phyloP scores from a whole-genome alignment of 495 filamentous ascomycete genomes.

The Penicillium macrosclerotiorum region DNA sequence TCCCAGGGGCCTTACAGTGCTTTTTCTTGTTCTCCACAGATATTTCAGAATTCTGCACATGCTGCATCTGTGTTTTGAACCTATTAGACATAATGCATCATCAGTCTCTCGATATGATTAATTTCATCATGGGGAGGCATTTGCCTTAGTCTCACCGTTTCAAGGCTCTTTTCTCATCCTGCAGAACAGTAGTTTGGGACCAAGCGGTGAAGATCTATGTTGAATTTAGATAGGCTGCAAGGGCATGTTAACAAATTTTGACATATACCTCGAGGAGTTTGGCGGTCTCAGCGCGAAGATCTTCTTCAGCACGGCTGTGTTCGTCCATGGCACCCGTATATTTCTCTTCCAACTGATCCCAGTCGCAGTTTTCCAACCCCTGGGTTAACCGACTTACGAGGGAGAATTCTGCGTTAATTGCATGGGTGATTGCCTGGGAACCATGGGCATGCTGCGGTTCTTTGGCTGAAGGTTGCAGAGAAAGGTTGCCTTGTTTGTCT shows the following conservation, averaged over 20 bases:
- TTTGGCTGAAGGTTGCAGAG: not conserved
- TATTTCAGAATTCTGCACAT: slow-evolving; percentile 68
- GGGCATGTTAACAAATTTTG: not conserved
- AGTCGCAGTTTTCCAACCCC: slow-evolving; percentile 52
- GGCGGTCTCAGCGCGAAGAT: slow-evolving; percentile 62
- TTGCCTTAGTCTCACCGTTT: slow-evolving; percentile 56
- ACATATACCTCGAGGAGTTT: slow-evolving; percentile 54
- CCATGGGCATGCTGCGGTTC: too few species aligned
- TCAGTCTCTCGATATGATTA: too few species aligned
- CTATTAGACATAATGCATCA: slow-evolving; percentile 44
- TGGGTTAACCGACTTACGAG: slow-evolving; percentile 18
- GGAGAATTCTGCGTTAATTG: slow-evolving; percentile 8
- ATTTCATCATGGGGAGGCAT: too few species aligned
- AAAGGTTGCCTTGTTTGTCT: not conserved
- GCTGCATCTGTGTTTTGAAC: slow-evolving; percentile 71
- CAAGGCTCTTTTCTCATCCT: slow-evolving; percentile 67
- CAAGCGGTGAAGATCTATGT: slow-evolving; percentile 66
- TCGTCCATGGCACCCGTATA: slow-evolving; percentile 60
- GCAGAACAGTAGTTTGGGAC: slow-evolving; percentile 60
- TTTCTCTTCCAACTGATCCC: slow-evolving; percentile 64
- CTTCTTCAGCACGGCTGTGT: slow-evolving; percentile 57
- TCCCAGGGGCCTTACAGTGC: slow-evolving; percentile 57
- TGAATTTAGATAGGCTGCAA: slow-evolving; percentile 5
- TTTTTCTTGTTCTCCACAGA: slow-evolving; percentile 66
- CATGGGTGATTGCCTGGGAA: slow-evolving; percentile 9